Evolutionary conservation across 2,329 filamentous ascomycete species (phyloP).

Genomic region (Coniella vitis): DNA sequence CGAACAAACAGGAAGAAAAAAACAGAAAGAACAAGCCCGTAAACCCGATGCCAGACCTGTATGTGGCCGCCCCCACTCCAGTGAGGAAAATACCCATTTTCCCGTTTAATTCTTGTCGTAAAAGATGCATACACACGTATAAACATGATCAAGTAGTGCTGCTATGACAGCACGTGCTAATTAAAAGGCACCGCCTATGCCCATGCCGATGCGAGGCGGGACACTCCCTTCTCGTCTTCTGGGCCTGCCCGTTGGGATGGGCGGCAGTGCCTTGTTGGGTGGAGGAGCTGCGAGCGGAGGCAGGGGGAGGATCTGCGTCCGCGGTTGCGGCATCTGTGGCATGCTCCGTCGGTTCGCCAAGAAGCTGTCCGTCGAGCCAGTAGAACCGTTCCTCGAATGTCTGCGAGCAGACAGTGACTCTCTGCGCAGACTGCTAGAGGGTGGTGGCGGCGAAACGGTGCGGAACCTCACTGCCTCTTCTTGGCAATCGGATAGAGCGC

Average conservation of each 20-base stretch:
- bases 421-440: slow-evolving; percentile 8
- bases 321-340: slow-evolving; percentile 30
- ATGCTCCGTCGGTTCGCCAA: slow-evolving; percentile 38
- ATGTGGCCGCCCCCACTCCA: background rate
- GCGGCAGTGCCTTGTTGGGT: slow-evolving; percentile 48
- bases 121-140: background rate
- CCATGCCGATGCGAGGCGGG: slow-evolving; percentile 8
- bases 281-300: slow-evolving; percentile 49
- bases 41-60: background rate
- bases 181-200: slow-evolving; percentile 1
- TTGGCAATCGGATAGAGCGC: background rate
- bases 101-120: background rate
- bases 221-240: slow-evolving; percentile 10
- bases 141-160: background rate
- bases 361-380: slow-evolving; percentile 9
- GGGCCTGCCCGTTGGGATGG: slow-evolving; percentile 34
- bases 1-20: background rate
- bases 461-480: background rate
- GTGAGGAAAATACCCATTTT: background rate
- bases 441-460: background rate
- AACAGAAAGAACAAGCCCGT: background rate
- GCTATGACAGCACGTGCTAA: background rate
- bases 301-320: slow-evolving; percentile 28
- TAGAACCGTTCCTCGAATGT: background rate
- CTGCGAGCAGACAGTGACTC: slow-evolving; percentile 14